These are phyloP conservation scores for Boletales sp. DNA, from an alignment of 768 basidiomycete species.

Conservation along the genomic window DNA sequence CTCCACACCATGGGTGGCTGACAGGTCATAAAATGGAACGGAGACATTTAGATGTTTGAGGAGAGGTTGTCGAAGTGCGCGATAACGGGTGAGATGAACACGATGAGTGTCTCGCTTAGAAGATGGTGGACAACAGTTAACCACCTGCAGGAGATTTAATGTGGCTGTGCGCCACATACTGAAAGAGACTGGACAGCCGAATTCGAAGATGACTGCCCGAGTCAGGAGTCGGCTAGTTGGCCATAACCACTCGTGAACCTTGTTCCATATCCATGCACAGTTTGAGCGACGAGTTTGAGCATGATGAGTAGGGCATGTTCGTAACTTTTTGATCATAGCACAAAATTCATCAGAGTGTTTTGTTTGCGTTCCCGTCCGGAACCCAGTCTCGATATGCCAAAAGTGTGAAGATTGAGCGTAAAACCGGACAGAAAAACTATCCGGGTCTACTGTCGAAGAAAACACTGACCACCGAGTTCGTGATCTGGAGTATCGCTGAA, in stretches of 20 bases:
- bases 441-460: not conserved
- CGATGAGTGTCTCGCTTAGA: too few relatives aligned
- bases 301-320: not conserved
- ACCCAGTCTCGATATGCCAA: not conserved
- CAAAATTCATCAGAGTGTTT: not conserved
- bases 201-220: not conserved
- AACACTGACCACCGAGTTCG: not conserved
- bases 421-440: not conserved
- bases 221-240: not conserved
- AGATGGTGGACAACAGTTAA: slow-evolving; percentile 31
- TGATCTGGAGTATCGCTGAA: not conserved
- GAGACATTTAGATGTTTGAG: too few relatives aligned
- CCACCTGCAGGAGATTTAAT: slow-evolving; percentile 29
- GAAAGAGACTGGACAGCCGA: not conserved
- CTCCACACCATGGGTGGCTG: too few relatives aligned
- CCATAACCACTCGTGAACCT: not conserved
- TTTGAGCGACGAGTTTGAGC: too few relatives aligned
- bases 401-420: not conserved
- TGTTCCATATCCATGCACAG: not conserved
- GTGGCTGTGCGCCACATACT: slow-evolving; percentile 3
- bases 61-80: too few relatives aligned
- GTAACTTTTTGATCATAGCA: too few relatives aligned
- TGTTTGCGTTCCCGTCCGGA: not conserved
- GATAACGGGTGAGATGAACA: too few relatives aligned
- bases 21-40: too few relatives aligned